phyloP scores from a whole-genome alignment of 768 basidiomycete genomes.

The Auriculariales sp. region DNA sequence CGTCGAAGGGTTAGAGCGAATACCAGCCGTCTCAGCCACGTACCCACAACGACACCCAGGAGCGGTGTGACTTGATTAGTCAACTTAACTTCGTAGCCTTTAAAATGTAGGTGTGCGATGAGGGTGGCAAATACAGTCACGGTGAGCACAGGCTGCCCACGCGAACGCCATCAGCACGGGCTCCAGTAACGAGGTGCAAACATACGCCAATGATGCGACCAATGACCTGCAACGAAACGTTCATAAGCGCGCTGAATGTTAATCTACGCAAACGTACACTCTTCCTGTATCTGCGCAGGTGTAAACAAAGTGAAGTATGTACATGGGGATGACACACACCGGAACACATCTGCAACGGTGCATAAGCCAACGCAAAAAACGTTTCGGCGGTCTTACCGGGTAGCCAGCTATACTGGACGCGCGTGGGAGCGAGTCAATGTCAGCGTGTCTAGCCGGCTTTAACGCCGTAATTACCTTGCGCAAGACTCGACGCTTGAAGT shows the following conservation, averaged over 20 bases:
- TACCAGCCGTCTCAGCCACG: no score
- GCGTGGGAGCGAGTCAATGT: not conserved
- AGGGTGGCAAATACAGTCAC: slow-evolving; percentile 60
- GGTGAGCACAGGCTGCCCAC: slow-evolving; percentile 48
- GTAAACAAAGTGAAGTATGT: not conserved
- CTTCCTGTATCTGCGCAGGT: not conserved
- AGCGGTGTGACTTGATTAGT: slow-evolving; percentile 80
- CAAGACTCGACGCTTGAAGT: not conserved
- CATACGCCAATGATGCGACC: not conserved
- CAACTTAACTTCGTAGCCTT: slow-evolving; percentile 45
- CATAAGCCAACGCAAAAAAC: no score
- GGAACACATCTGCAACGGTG: not conserved
- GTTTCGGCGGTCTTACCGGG: no score
- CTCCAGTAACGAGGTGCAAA: not conserved
- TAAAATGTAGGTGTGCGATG: slow-evolving; percentile 43
- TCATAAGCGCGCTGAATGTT: not conserved
- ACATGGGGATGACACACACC: not conserved
- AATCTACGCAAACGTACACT: not conserved
- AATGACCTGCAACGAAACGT: not conserved
- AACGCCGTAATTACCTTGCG: not conserved
- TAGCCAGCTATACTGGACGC: not conserved
- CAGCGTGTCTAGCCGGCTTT: no score
- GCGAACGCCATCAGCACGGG: not conserved
- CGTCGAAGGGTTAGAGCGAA: slow-evolving; percentile 1
- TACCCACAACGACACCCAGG: slow-evolving; percentile 77